Base-by-base conservation (phyloP, 2,329 filamentous ascomycete species). In the Tolypocladium guangdongense region DNA sequence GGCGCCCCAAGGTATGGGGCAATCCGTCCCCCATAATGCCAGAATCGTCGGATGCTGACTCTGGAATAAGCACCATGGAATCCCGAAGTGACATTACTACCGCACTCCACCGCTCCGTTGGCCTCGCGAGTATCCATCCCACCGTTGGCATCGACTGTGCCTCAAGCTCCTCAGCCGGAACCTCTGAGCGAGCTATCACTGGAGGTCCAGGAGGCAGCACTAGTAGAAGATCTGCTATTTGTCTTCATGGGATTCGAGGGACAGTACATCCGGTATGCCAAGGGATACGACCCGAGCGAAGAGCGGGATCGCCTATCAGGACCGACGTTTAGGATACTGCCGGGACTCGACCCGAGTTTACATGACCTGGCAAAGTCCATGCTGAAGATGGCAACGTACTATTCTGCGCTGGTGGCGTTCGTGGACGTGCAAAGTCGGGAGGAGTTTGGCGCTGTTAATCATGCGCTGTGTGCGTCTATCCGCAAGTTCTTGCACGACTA, bases 211-310 rank as follows among this genome's bases (percentile, higher is more conserved):
- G 93, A 99, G 71, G 82, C 84, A 27, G 87, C 83, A 10, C 86
- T 99, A 48, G 76, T 97, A 45, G 91, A 96, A 61, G 93, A 99
- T 62, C 72, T 99, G 18, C 71, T 97, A 37, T 96, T 92, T 65
- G 90, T 95, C 6, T 95, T 97, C 62, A 96, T 99, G 91, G 93
- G 93, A 27, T 96, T 90, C 58, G 93, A 99, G 70, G 93, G 93
- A n/a, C 90, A 96, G 68, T 97, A 97, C 66, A 88, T 99, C 57
- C 87, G 89, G 53, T 97, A 90, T 66, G 81, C 80, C 55, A 87
- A 89, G 59, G 80, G 81, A 10, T 97, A 95, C 67, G 85, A 96
- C 60, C 90, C 91, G 0, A 74, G 79, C 3, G 83, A 89, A 51
- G 93, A 99, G 71, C 89, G 92, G 63, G 90, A 95, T 63, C 84